A percentile compares a stretch with the other conserved stretches of the same genome.
phyloP scores from a whole-genome alignment of 768 basidiomycete genomes.

The Exidia glandulosa region DNA sequence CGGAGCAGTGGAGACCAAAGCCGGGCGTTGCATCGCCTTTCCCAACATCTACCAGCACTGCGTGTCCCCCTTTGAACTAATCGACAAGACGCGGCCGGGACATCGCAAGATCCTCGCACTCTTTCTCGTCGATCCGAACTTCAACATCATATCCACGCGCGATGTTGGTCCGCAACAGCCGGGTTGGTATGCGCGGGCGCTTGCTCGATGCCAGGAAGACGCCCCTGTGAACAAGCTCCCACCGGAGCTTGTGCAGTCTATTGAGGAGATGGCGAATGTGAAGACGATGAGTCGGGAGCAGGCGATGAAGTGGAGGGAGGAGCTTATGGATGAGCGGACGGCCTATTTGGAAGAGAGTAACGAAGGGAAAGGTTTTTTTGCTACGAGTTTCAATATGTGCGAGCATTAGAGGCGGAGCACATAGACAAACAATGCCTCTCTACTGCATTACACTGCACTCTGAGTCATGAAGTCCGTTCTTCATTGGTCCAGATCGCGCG shows the following conservation, averaged over 20 bases:
- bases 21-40: conserved; percentile 23
- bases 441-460: too few species aligned
- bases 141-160: conserved; percentile 29
- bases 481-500: too few species aligned
- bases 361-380: conserved; percentile 37
- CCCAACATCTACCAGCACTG: conserved; percentile 19
- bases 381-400: conserved; percentile 39
- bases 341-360: conserved; percentile 30
- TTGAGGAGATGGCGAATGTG: conserved; percentile 27
- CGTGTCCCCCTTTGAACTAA: conserved; percentile 27
- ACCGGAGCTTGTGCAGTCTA: conserved; percentile 33
- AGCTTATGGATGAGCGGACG: conserved; percentile 23
- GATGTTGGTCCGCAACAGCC: conserved; percentile 40
- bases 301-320: conserved; percentile 21
- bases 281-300: conserved; percentile 29
- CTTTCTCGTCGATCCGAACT: conserved; percentile 28
- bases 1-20: conserved; percentile 23
- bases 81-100: conserved; percentile 25
- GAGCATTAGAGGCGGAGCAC: conserved; percentile 15
- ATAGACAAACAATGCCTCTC: too few species aligned
- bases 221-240: conserved; percentile 27
- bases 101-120: conserved; percentile 31
- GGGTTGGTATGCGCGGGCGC: conserved; percentile 30
- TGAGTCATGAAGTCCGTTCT: too few species aligned
- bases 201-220: conserved; percentile 24